Evolutionary conservation across 345 rosid species (phyloP), one percentile per base, ranked within the genome.

Genomic region (Camelina laxa): DNA sequence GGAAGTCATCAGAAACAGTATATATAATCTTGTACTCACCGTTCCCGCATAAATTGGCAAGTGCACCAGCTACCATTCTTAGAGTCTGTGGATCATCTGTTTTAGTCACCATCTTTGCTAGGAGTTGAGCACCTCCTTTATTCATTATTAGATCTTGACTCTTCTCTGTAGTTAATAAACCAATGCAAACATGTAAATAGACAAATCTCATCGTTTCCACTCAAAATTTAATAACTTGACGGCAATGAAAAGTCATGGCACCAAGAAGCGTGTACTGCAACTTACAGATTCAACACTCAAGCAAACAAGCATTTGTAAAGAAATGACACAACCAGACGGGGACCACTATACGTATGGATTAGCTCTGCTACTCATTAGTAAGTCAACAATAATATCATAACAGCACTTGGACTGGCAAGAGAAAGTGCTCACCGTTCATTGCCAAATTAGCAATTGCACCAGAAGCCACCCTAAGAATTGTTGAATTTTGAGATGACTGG

Each of bases 401-500:
- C 35, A 77, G 33, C 58, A 35, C 15, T 56, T 56, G 73, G 71
- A 24, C 71, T 12, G 69, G 53, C 19, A 53, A 61, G 39, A 59
- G 53, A 45, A 20, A 38, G 47, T 20, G 41, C 77, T 72, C 82
- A 93, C 98, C 97, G 33, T 91, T 93, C 98, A 93, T 93, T 60
- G 98, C 96, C 79, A 93, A 83, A 82, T 93, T 93, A 47, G 98
- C 98, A 60, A 93, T 86, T 73, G 98, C 98, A 42, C 98, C 98
- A 20, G 97, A 88, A 76, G 98, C 96, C 82, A 93, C 98, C 84
- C 97, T 82, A 60, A 91, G 92, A 63, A 93, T 85, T 42, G 98
- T 91, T 50, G 90, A 61, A 55, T 87, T 89, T 45, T 83, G 83
- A 49, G 98, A 91, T 41, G 90, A 81, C 71, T 77, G 85, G 60